Evolutionary conservation across 2,329 filamentous ascomycete species (phyloP).

Genomic region (Colletotrichum siamense): DNA sequence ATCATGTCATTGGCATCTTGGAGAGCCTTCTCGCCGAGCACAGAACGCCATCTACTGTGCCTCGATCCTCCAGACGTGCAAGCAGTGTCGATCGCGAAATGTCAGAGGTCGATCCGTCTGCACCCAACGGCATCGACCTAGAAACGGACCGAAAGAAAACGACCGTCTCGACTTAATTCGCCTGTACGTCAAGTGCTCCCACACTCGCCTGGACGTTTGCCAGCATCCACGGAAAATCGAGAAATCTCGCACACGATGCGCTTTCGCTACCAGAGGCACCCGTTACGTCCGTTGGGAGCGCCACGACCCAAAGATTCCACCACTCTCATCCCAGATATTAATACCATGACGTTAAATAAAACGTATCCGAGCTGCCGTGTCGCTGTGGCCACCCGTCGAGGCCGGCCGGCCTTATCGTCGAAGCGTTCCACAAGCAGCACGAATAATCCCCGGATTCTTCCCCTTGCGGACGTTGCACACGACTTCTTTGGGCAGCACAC

Average conservation of each 20-base stretch:
- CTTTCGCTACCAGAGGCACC: neutral
- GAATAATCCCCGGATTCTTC: conserved; percentile 7
- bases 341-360: conserved; percentile 7
- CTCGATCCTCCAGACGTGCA: neutral
- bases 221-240: neutral
- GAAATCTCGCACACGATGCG: neutral
- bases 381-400: neutral
- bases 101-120: neutral
- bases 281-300: neutral
- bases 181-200: neutral
- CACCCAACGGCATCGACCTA: neutral
- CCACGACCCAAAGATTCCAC: neutral
- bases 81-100: neutral
- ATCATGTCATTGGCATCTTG: neutral
- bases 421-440: neutral
- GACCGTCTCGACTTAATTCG: neutral
- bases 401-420: conserved; percentile 10
- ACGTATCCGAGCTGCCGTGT: neutral
- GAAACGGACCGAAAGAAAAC: neutral
- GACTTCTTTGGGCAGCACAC: neutral
- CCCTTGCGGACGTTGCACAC: neutral
- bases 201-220: neutral
- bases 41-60: neutral
- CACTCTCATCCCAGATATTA: neutral
- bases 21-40: neutral